A percentile compares a stretch with the other conserved stretches of the same genome.
phyloP scores from a whole-genome alignment of 108 stramenopile species.

The Seminavis robusta region DNA sequence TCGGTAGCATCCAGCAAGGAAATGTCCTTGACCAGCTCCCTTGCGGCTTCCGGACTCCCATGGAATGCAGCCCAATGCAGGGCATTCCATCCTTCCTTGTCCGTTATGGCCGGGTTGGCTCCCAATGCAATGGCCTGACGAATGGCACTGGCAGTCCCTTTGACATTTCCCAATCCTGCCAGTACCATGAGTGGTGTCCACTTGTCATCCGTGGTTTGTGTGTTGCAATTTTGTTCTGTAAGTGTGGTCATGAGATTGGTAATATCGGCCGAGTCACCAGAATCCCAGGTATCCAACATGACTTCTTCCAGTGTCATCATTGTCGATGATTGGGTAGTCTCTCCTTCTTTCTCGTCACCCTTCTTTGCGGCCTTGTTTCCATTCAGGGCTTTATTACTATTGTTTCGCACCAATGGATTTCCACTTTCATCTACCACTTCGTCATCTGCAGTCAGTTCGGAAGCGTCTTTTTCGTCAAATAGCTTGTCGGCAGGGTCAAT shows the following conservation, averaged over 20 bases:
- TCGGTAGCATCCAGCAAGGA: constrained; percentile 54
- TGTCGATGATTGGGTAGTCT: constrained; percentile 6
- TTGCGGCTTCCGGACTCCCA: constrained; percentile 69
- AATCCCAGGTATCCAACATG: constrained; percentile 88
- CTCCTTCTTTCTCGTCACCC: no score
- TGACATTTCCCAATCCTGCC: constrained; percentile 48
- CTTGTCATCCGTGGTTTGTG: constrained; percentile 62
- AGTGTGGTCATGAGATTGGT: constrained; percentile 49
- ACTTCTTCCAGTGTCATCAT: constrained; percentile 61
- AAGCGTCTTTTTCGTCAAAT: constrained; percentile 67
- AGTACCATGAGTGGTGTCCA: constrained; percentile 90
- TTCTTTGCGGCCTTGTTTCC: constrained; percentile 9
- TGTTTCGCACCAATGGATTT: constrained; percentile 46
- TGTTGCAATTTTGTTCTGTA: constrained; percentile 74
- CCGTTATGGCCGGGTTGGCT: constrained; percentile 64
- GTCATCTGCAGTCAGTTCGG: constrained; percentile 60
- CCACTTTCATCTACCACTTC: constrained; percentile 64
- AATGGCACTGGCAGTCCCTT: constrained; percentile 48
- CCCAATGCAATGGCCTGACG: constrained; percentile 58
- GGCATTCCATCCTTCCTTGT: constrained; percentile 85
- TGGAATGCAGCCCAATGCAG: constrained; percentile 88
- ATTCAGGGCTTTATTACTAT: constrained; percentile 1
- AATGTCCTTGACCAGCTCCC: constrained; percentile 43
- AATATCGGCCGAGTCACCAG: constrained; percentile 73
- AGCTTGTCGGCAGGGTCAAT: constrained; percentile 51